Evolutionary conservation across 169 alveolate genomes (phyloP), one percentile per base, ranked within the genome.

Genomic region (Eimeria mitis): DNA sequence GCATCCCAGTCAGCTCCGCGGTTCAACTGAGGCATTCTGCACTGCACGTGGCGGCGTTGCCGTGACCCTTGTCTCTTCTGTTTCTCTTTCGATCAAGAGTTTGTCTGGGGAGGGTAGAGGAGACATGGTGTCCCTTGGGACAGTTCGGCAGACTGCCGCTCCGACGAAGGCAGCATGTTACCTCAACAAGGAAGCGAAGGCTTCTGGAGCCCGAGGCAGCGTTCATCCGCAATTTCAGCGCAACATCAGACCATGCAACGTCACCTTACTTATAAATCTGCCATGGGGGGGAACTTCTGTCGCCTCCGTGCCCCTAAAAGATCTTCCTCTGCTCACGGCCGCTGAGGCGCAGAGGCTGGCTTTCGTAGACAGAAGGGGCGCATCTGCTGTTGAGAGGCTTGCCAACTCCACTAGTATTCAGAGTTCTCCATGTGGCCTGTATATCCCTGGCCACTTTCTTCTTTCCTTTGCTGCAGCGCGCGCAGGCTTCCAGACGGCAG

Each of bases 391-490:
- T 28, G 63, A 40, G 23, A 87, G 83, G 63, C 83, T 87, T n/a
- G 59, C 79, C 63, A 9, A 52, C 21, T 87, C 94, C n/a, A 40
- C 81, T n/a, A 14, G 8, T 14, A 8, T 63, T 23, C 37, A 61
- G 44, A 56, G 44, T 31, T 59, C 94, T 23, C 19, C 23, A 31
- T 44, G 63, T 40, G 94, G 94, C 25, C 83, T 87, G 54, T 87
- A 61, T 44, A 44, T 87, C 49, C 81, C 94, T 28, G 94, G 94
- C n/a, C 34, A 56, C 16, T 87, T 87, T 34, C 79, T 87, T 42
- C 52, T 44, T n/a, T 87, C 83, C 70, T n/a, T 87, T 40, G 94
- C 94, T 0, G 94, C 94, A n/a, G 83, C 94, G 28, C 94, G 81
- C 52, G 94, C 94, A 28, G 94, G 94, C 47, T 52, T 65, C 63